These are phyloP conservation scores for Lecanicillium sp. DNA, from an alignment of 2,329 filamentous ascomycete species.

Conservation along the genomic window DNA sequence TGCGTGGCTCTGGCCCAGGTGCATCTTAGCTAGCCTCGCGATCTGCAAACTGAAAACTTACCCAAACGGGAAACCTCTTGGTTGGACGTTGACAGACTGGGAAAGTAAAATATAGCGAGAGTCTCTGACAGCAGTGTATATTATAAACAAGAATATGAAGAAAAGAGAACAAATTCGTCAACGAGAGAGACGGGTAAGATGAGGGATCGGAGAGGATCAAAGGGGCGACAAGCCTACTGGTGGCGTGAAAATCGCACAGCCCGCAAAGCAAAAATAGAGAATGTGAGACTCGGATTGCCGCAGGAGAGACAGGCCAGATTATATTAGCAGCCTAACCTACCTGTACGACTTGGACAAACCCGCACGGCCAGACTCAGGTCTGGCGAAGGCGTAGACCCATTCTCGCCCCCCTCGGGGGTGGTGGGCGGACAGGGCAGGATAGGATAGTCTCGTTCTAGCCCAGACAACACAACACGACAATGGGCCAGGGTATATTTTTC, in stretches of 20 bases:
- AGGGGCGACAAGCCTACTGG: background rate
- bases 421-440: background rate
- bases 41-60: constrained; percentile 10
- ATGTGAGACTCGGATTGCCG: constrained; percentile 1
- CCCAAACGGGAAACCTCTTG: constrained; percentile 7
- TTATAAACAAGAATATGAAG: constrained; percentile 9
- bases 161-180: constrained; percentile 3
- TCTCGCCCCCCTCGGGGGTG: too few species aligned
- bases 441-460: background rate
- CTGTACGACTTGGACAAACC: too few species aligned
- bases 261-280: constrained; percentile 11
- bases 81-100: background rate
- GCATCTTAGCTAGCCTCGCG: background rate
- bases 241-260: background rate
- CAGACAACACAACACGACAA: background rate
- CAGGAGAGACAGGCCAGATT: constrained; percentile 13
- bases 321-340: too few species aligned
- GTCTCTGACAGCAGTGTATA: background rate
- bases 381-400: constrained; percentile 1
- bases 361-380: too few species aligned
- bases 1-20: background rate
- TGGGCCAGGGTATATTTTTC: background rate
- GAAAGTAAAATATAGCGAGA: background rate
- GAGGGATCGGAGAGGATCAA: background rate
- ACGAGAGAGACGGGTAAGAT: constrained; percentile 13